Percentiles rank a stretch among this genome's conserved stretches.
Evolutionary conservation across 495 filamentous ascomycete species (phyloP).

Genomic region (Tuber magnatum): DNA sequence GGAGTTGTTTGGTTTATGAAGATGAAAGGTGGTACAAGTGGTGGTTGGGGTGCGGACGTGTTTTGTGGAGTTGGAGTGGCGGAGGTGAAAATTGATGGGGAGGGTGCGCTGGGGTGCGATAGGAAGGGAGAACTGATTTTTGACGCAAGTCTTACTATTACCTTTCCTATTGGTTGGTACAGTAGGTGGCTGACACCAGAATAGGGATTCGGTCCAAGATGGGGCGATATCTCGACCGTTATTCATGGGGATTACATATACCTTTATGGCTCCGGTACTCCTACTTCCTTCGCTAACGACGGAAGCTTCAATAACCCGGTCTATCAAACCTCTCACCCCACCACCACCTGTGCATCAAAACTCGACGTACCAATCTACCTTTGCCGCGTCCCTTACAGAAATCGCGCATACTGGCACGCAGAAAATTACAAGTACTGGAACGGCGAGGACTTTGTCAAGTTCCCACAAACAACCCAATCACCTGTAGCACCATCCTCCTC

Average conservation of each 20-base stretch:
- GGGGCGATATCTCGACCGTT: conserved; percentile 24
- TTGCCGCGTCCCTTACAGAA: conserved; percentile 18
- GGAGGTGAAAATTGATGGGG: conserved; percentile 10
- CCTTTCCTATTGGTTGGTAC: background rate
- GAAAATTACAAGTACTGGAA: conserved; percentile 26
- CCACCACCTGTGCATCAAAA: background rate
- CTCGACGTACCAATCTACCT: conserved; percentile 14
- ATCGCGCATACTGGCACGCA: conserved; percentile 16
- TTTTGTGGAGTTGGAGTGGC: conserved; percentile 26
- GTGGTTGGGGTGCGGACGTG: background rate
- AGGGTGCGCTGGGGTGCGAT: conserved; percentile 6
- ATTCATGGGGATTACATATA: conserved; percentile 19
- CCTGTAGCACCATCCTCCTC: background rate
- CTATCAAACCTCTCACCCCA: background rate
- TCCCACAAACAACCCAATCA: background rate
- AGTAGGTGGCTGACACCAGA: background rate
- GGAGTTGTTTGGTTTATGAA: conserved; percentile 26
- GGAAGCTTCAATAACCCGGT: background rate
- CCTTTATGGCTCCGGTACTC: conserved; percentile 15
- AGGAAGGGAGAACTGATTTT: conserved; percentile 14
- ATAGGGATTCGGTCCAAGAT: conserved; percentile 19
- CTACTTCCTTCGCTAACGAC: background rate
- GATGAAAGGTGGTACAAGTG: background rate
- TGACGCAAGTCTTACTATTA: conserved; percentile 10
- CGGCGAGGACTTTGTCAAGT: conserved; percentile 11